A percentile compares a stretch with the other conserved stretches of the same genome.
Evolutionary conservation across 2,329 filamentous ascomycete species (phyloP).

Genomic region (Lecanosticta acicola): DNA sequence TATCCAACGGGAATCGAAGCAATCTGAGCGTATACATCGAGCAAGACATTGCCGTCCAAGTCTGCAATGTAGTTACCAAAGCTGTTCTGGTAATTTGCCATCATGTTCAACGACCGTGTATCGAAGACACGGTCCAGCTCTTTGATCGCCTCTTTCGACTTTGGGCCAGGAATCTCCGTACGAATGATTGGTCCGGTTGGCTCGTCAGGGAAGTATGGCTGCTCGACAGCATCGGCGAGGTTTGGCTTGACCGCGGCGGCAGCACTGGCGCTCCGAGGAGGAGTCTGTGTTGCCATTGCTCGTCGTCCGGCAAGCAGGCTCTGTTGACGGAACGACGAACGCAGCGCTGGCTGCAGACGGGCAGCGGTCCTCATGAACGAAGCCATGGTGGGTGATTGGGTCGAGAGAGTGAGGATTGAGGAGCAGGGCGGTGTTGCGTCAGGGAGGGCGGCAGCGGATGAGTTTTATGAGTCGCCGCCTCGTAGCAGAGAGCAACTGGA

Average conservation of each 20-base stretch:
- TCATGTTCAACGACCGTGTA: conserved; percentile 77
- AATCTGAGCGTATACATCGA: conserved; percentile 87
- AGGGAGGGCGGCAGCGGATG: background rate
- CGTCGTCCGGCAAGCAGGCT: conserved; percentile 9
- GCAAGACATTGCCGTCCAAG: conserved; percentile 63
- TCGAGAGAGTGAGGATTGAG: background rate
- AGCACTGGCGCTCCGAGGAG: conserved; percentile 26
- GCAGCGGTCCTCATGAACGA: conserved; percentile 29
- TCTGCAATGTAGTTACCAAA: conserved; percentile 76
- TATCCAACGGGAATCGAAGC: conserved; percentile 89
- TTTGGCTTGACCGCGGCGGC: conserved; percentile 27
- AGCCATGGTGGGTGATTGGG: conserved; percentile 27
- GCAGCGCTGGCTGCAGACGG: conserved; percentile 28
- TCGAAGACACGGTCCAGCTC: conserved; percentile 77
- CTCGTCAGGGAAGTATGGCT: conserved; percentile 49
- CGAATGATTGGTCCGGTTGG: conserved; percentile 50
- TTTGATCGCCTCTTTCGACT: conserved; percentile 61
- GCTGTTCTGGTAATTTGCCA: conserved; percentile 68
- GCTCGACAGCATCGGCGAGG: conserved; percentile 23
- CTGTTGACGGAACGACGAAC: conserved; percentile 15
- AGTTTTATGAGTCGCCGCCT: background rate
- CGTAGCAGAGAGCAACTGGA: no score
- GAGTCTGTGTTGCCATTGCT: conserved; percentile 30
- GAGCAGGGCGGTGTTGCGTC: background rate
- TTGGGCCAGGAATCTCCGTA: conserved; percentile 67